Evolutionary conservation across 495 filamentous ascomycete genomes (phyloP), one percentile per base, ranked within the genome.

Genomic region (Aspergillus leporis): DNA sequence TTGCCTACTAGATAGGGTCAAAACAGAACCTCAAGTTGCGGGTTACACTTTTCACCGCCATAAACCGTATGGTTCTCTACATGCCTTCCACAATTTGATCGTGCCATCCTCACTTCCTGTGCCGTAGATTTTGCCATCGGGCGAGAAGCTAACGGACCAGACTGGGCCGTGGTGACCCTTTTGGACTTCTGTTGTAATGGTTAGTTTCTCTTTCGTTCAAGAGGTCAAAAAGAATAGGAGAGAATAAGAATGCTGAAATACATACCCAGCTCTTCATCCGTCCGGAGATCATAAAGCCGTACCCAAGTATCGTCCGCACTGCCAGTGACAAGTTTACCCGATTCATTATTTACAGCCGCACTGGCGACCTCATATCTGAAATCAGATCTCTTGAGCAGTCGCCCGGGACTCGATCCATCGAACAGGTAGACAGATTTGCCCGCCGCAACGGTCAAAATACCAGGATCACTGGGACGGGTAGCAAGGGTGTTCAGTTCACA

Each of bases 161-260:
- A 98, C 93, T 10, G 93, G 93, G 13, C 95, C 94, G 69, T 98
- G 94, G 68, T 98, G 95, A 21, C 94, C 95, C 73, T 97, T 98
- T 80, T 95, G 92, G 19, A 94, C 86, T 65, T 98, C 93, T 82
- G 53, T 48, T 31, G 8, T 12, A 18, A 3, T n/a, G 6, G 56
- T 79, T 67, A 77, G 67, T 47, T 58, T 31, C 9, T 38, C 5
- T 46, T 14, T 30, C 46, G 1, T 18, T 22, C 30, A 22, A 22
- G 5, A 16, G 32, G 49, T 14, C 21, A 13, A 21, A 25, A 43
- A 13, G 19, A 55, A 32, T 16, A 21, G 25, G 38, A 34, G 30
- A 31, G 25, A 28, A 13, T 40, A 51, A 23, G 13, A 0, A 23
- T 16, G 25, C 25, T 6, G 3, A 36, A 38, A 38, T 19, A 74